Evolutionary conservation across 2,329 filamentous ascomycete species (phyloP).

Genomic region (Cryphonectria naterciae): DNA sequence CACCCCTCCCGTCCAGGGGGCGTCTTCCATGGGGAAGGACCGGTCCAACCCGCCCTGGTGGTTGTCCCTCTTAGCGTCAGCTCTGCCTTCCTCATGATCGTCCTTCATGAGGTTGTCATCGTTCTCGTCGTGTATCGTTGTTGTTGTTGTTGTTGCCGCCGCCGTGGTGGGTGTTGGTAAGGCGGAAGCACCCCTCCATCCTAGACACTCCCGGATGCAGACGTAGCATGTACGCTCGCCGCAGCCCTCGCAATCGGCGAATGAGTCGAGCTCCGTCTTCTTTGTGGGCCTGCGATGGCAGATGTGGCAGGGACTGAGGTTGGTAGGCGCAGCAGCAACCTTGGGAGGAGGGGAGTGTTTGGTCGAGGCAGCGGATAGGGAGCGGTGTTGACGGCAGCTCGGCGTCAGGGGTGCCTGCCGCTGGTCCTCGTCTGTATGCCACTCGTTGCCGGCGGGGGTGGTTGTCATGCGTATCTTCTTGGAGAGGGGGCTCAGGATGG

Average conservation of each 20-base stretch:
- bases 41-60: conserved; percentile 26
- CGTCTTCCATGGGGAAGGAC: conserved; percentile 57
- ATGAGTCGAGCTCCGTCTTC: conserved; percentile 68
- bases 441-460: neutral
- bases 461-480: conserved; percentile 27
- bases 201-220: conserved; percentile 67
- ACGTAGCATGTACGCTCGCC: conserved; percentile 67
- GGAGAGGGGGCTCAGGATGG: conserved; percentile 23
- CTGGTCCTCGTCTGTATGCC: conserved; percentile 10
- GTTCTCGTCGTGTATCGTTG: conserved; percentile 21
- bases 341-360: conserved; percentile 29
- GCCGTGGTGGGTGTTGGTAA: neutral
- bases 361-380: conserved; percentile 24
- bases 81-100: conserved; percentile 21
- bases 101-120: conserved; percentile 26
- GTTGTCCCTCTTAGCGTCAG: conserved; percentile 29
- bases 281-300: conserved; percentile 68
- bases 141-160: conserved; percentile 10
- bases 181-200: conserved; percentile 43
- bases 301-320: conserved; percentile 64
- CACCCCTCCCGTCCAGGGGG: conserved; percentile 33
- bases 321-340: conserved; percentile 23
- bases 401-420: conserved; percentile 11
- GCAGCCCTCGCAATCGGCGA: conserved; percentile 66
- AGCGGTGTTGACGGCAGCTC: conserved; percentile 18